Evolutionary conservation across 1,284 basidiomycete genomes (phyloP).

Genomic region (Mycena citricolor): DNA sequence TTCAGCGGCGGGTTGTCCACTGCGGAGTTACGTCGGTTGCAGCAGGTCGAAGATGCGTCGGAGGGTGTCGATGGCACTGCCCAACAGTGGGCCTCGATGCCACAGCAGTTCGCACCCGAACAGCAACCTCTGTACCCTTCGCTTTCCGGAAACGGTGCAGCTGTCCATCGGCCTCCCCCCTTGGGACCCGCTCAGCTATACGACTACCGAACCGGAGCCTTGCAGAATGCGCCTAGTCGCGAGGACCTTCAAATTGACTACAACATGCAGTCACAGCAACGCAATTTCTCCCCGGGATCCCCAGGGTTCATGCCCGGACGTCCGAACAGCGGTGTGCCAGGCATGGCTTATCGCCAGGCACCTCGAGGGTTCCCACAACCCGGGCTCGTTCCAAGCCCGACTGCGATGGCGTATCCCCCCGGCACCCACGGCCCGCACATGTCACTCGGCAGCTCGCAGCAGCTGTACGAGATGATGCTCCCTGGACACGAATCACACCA

Average conservation of each 20-base stretch:
- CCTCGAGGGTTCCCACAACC: conserved; percentile 59
- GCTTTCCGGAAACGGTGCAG: conserved; percentile 43
- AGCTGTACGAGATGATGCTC: conserved; percentile 77
- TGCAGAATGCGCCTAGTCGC: conserved; percentile 37
- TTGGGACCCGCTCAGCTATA: too few relatives aligned
- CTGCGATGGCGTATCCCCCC: conserved; percentile 53
- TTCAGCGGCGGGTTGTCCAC: conserved; percentile 74
- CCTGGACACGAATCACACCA: conserved; percentile 55
- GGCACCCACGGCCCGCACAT: conserved; percentile 58
- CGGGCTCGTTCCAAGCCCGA: conserved; percentile 52
- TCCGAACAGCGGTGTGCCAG: conserved; percentile 44
- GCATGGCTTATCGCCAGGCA: conserved; percentile 54
- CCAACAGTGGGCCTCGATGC: conserved; percentile 44
- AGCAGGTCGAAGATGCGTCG: conserved; percentile 56
- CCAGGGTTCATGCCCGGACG: conserved; percentile 51
- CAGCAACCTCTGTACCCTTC: conserved; percentile 64
- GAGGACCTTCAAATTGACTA: conserved; percentile 63
- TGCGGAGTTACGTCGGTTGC: conserved; percentile 70
- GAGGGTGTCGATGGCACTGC: conserved; percentile 15
- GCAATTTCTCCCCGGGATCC: conserved; percentile 48
- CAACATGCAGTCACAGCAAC: conserved; percentile 52
- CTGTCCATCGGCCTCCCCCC: conserved; percentile 45
- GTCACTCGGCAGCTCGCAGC: conserved; percentile 68
- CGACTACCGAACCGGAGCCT: conserved; percentile 41
- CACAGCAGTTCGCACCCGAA: conserved; percentile 20